Percentiles rank a stretch among this genome's conserved stretches.
phyloP scores from a whole-genome alignment of 257 asterid species.

The Solanum peruvianum region DNA sequence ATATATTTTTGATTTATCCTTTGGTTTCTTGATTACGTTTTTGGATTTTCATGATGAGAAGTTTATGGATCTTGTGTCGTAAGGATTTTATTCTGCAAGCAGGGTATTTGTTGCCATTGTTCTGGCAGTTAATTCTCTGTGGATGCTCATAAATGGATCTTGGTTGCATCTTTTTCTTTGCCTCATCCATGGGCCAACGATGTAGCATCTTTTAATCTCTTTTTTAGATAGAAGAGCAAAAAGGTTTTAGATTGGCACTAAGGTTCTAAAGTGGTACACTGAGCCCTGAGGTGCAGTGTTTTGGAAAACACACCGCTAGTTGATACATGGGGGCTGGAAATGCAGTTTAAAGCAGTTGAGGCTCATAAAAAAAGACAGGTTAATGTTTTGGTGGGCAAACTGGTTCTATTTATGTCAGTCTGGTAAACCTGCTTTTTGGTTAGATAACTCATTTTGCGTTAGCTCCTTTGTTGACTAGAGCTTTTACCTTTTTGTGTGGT shows the following conservation, averaged over 20 bases:
- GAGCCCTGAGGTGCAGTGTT: not conserved
- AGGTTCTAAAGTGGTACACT: not conserved
- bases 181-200: not conserved
- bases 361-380: not conserved
- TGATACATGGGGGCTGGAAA: not conserved
- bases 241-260: not conserved
- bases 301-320: not conserved
- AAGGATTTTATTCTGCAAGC: not conserved
- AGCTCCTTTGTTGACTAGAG: not conserved
- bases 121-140: not conserved
- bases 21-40: not conserved
- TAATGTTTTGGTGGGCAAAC: not conserved
- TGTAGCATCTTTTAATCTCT: not conserved
- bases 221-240: not conserved
- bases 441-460: not conserved
- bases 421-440: not conserved
- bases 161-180: not conserved
- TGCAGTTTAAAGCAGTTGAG: not conserved
- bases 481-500: not conserved
- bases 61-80: not conserved
- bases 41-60: not conserved
- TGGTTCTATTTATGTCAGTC: not conserved
- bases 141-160: not conserved
- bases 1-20: not conserved
- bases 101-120: not conserved